A percentile compares a stretch with the other conserved stretches of the same genome.
phyloP scores from a whole-genome alignment of 1,284 basidiomycete genomes.

The Tilletiaria anomala region DNA sequence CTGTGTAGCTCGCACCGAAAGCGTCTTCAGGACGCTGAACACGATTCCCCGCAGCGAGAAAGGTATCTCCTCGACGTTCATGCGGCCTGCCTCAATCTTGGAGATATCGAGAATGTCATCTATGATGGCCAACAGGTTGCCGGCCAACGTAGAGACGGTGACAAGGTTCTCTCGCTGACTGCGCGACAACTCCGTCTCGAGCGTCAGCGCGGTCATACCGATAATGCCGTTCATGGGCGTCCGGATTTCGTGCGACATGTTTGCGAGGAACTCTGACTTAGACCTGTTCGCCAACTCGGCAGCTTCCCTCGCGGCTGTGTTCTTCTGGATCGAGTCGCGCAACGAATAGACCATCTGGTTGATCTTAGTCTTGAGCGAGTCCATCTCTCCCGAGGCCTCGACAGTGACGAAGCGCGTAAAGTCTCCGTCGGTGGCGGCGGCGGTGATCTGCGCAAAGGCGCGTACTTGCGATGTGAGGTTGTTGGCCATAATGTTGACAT shows the following conservation, averaged over 20 bases:
- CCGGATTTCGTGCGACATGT: slow-evolving; percentile 40
- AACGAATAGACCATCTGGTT: slow-evolving; percentile 99
- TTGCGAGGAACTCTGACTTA: slow-evolving; percentile 73
- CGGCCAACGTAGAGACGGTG: slow-evolving; percentile 84
- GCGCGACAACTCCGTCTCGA: slow-evolving; percentile 77
- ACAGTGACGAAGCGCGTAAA: slow-evolving; percentile 99
- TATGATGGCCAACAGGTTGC: slow-evolving; percentile 87
- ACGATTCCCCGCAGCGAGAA: slow-evolving; percentile 95
- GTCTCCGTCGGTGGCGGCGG: slow-evolving; percentile 96
- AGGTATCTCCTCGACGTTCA: slow-evolving; percentile 98
- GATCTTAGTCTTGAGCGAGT: slow-evolving; percentile 97
- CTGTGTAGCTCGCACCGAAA: slow-evolving; percentile 93
- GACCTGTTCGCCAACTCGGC: slow-evolving; percentile 81
- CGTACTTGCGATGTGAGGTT: slow-evolving; percentile 97
- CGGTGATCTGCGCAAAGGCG: slow-evolving; percentile 96
- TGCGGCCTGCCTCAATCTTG: slow-evolving; percentile 72
- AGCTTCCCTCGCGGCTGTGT: slow-evolving; percentile 90
- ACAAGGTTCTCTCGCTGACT: slow-evolving; percentile 87
- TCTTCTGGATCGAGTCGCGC: slow-evolving; percentile 94
- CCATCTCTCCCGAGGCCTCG: slow-evolving; percentile 97
- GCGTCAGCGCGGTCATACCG: slow-evolving; percentile 94
- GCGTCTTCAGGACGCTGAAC: slow-evolving; percentile 92
- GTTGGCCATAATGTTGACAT: slow-evolving; percentile 45
- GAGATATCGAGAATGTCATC: slow-evolving; percentile 40
- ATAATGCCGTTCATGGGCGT: slow-evolving; percentile 60